phyloP scores from a whole-genome alignment of 305 asterid species.

The Fraxinus ornus region DNA sequence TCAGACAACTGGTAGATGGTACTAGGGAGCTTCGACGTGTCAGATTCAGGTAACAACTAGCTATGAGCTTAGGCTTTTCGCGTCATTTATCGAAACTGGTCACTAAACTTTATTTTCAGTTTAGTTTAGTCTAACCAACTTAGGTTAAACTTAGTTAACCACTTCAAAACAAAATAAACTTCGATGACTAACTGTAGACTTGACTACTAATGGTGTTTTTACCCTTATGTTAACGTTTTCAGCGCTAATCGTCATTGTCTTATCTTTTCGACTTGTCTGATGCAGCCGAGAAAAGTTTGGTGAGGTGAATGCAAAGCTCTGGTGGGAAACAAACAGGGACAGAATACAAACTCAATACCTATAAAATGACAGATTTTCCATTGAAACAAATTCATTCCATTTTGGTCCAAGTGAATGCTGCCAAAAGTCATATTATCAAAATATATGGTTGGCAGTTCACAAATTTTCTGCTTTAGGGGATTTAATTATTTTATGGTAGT shows the following conservation, averaged over 20 bases:
- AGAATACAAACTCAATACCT: conserved; percentile 94
- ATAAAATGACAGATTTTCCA: conserved; percentile 16
- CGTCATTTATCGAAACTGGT: background rate
- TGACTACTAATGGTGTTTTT: background rate
- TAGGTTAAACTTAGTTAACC: background rate
- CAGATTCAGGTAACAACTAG: conserved; percentile 82
- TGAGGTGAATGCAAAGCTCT: conserved; percentile 80
- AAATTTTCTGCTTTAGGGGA: background rate
- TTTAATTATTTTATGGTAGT: background rate
- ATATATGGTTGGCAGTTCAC: conserved; percentile 1
- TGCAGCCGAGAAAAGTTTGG: conserved; percentile 88
- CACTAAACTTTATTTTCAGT: background rate
- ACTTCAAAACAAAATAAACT: background rate
- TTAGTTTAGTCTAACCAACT: too few relatives aligned
- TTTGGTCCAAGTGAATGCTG: conserved; percentile 1
- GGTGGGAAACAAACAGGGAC: conserved; percentile 99
- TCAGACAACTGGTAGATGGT: conserved; percentile 88
- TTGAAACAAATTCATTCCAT: background rate
- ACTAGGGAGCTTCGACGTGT: conserved; percentile 93
- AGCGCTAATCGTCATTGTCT: background rate
- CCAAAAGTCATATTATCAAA: conserved; percentile 18
- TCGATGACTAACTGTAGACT: background rate
- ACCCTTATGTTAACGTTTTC: background rate
- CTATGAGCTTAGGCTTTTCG: background rate
- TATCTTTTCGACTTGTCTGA: background rate